These are phyloP conservation scores for Pichia sp. DNA, from an alignment of 1,139 yeast genomes.

Conservation along the genomic window DNA sequence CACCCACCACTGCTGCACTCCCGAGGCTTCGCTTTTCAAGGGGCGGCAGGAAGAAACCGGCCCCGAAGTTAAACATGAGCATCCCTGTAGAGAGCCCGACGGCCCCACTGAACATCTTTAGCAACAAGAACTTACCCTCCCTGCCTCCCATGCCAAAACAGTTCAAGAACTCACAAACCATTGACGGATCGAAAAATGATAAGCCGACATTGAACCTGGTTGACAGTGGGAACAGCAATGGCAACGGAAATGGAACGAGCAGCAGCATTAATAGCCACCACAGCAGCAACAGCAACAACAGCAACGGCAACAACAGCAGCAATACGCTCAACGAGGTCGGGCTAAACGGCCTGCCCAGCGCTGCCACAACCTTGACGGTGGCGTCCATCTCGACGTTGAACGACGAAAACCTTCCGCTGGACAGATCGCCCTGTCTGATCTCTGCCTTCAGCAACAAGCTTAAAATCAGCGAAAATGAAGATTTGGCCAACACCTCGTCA, in stretches of 20 bases:
- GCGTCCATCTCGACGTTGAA: slow-evolving; percentile 15
- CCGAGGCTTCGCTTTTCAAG: slow-evolving; percentile 14
- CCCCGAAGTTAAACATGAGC: slow-evolving; percentile 17
- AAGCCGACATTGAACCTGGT: slow-evolving; percentile 4
- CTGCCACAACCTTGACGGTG: slow-evolving; percentile 17
- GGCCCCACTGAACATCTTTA: slow-evolving; percentile 7
- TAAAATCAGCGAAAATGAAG: slow-evolving; percentile 7
- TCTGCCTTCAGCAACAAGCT: slow-evolving; percentile 12
- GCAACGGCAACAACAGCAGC: background rate
- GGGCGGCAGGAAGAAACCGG: slow-evolving; percentile 15
- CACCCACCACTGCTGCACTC: slow-evolving; percentile 3
- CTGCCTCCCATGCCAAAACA: slow-evolving; percentile 14
- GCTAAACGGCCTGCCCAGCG: slow-evolving; percentile 16
- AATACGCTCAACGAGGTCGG: background rate
- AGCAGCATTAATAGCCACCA: background rate
- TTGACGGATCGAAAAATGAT: background rate
- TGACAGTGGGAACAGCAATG: background rate
- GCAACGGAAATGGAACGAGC: too few species aligned
- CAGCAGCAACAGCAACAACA: background rate
- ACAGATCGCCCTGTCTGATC: slow-evolving; percentile 5
- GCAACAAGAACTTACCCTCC: slow-evolving; percentile 3
- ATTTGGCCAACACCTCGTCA: background rate
- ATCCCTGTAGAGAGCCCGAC: slow-evolving; percentile 11
- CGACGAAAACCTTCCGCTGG: slow-evolving; percentile 9
- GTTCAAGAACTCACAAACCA: slow-evolving; percentile 1